phyloP scores from a whole-genome alignment of 805 yeast species.

The Isabelozyma heimii region DNA sequence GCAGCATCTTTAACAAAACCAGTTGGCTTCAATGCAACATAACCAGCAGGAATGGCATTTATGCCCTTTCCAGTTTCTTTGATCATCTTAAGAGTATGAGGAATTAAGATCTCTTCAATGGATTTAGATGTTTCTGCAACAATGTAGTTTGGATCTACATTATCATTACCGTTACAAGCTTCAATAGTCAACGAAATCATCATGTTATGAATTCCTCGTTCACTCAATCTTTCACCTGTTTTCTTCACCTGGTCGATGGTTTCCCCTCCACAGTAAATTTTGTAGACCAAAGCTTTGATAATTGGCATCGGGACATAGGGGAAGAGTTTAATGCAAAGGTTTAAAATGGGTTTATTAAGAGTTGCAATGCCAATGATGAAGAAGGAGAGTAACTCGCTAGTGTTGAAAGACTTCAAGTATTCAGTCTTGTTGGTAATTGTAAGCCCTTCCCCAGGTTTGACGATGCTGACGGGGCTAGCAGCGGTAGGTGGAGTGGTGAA shows the following conservation, averaged over 20 bases:
- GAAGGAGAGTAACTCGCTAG: conserved; percentile 58
- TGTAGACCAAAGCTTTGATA: conserved; percentile 71
- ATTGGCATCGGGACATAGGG: conserved; percentile 74
- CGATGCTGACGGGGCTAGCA: not conserved
- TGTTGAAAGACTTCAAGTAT: conserved; percentile 54
- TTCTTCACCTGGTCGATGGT: conserved; percentile 62
- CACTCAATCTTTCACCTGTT: conserved; percentile 65
- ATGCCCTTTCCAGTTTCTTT: conserved; percentile 42
- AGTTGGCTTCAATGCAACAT: conserved; percentile 90
- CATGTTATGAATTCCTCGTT: conserved; percentile 86
- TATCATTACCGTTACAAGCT: conserved; percentile 78
- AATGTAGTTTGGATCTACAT: conserved; percentile 57
- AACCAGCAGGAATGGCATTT: conserved; percentile 82
- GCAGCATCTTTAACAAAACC: conserved; percentile 82
- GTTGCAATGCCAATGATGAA: conserved; percentile 71
- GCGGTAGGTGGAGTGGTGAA: conserved; percentile 4
- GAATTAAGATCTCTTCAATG: conserved; percentile 63
- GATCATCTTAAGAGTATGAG: conserved; percentile 65
- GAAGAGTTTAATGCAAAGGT: conserved; percentile 60
- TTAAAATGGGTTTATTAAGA: conserved; percentile 57
- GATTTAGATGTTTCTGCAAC: conserved; percentile 65
- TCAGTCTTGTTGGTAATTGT: conserved; percentile 4
- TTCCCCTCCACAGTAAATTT: conserved; percentile 90
- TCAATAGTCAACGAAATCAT: conserved; percentile 93
- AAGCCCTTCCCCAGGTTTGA: not conserved